phyloP scores from a whole-genome alignment of 169 alveolate genomes.

The Plasmodium chabaudi region DNA sequence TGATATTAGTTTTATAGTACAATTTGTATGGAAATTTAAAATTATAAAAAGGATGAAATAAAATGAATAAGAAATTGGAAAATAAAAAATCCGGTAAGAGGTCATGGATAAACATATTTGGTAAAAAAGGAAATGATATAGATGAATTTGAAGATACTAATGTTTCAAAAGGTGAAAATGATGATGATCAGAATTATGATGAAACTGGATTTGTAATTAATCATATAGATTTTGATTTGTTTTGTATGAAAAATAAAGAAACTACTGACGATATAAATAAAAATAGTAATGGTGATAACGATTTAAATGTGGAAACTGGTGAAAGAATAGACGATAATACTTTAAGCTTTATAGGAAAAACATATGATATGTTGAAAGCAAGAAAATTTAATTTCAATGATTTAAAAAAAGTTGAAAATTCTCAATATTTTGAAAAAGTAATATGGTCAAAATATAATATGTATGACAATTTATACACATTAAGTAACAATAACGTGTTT shows the following conservation, averaged over 20 bases:
- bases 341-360: constrained; percentile 48
- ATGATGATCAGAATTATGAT: background rate
- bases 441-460: constrained; percentile 60
- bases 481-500: constrained; percentile 38
- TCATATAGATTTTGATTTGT: constrained; percentile 56
- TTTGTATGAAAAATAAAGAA: constrained; percentile 20
- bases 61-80: constrained; percentile 17
- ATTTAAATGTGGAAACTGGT: background rate
- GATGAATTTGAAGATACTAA: background rate
- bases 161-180: constrained; percentile 2
- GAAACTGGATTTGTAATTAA: constrained; percentile 42
- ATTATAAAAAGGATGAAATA: background rate
- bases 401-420: constrained; percentile 68
- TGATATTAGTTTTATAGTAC: background rate
- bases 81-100: constrained; percentile 5
- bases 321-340: constrained; percentile 10
- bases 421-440: constrained; percentile 71
- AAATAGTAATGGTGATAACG: background rate
- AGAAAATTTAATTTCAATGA: constrained; percentile 37
- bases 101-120: background rate
- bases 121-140: constrained; percentile 13
- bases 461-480: constrained; percentile 32
- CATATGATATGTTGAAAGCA: constrained; percentile 57
- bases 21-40: background rate
- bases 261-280: background rate